Evolutionary conservation across 2,329 filamentous ascomycete species (phyloP).

Genomic region (Talaromyces sp.): DNA sequence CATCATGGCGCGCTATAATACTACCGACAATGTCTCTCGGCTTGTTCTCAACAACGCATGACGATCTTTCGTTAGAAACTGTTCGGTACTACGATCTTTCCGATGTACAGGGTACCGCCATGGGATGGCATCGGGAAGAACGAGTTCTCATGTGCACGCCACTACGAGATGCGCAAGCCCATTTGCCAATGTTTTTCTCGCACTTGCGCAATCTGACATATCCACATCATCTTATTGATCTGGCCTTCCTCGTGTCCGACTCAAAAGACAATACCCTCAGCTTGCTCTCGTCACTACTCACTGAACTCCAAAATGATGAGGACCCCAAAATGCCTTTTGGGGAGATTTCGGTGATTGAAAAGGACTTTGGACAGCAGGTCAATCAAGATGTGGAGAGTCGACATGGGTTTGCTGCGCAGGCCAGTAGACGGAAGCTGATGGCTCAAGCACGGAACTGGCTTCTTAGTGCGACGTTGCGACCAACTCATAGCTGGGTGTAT

Average conservation of each 20-base stretch:
- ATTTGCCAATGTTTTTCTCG: constrained; percentile 98
- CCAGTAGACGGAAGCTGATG: constrained; percentile 91
- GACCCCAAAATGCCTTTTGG: constrained; percentile 82
- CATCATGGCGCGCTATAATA: constrained; percentile 65
- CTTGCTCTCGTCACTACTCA: constrained; percentile 70
- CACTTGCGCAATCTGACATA: constrained; percentile 96
- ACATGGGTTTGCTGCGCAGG: constrained; percentile 95
- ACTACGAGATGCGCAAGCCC: constrained; percentile 84
- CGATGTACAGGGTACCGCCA: constrained; percentile 83
- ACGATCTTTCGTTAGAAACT: constrained; percentile 81
- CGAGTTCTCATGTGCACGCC: constrained; percentile 93
- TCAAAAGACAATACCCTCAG: constrained; percentile 87
- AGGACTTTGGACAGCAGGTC: constrained; percentile 97
- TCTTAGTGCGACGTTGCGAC: constrained; percentile 83
- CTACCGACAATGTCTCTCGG: constrained; percentile 65
- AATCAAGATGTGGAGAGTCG: constrained; percentile 97
- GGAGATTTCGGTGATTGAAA: constrained; percentile 96
- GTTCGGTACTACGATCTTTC: constrained; percentile 95
- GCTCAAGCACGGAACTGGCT: constrained; percentile 97
- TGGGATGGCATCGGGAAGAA: constrained; percentile 95
- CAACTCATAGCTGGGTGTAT: constrained; percentile 98
- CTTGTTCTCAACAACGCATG: constrained; percentile 59
- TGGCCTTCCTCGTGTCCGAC: constrained; percentile 95
- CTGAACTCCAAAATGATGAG: constrained; percentile 73
- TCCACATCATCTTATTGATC: constrained; percentile 90